These are phyloP conservation scores for Oligophagozyma castellii DNA, from an alignment of 1,139 yeast genomes.

Conservation along the genomic window DNA sequence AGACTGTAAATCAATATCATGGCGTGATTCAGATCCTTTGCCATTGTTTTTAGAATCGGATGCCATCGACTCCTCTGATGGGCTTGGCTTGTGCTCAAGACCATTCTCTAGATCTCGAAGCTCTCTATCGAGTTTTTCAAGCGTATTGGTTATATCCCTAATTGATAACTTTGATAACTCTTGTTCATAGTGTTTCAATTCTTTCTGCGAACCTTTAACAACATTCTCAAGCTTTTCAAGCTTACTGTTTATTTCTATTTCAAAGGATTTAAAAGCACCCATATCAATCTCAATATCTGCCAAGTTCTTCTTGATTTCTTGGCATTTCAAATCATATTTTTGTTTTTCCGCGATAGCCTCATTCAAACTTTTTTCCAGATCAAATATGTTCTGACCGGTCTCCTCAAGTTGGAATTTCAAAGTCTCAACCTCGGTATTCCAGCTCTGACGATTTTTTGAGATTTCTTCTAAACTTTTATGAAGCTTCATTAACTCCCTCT, in stretches of 20 bases:
- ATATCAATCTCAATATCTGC: constrained; percentile 41
- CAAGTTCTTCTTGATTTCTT: constrained; percentile 30
- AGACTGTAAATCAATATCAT: constrained; percentile 3
- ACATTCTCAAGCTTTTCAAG: constrained; percentile 42
- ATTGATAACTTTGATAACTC: constrained; percentile 31
- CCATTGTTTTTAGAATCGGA: not conserved
- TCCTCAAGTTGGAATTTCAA: constrained; percentile 26
- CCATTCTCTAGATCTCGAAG: constrained; percentile 2
- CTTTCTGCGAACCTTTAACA: constrained; percentile 31
- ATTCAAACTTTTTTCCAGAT: not conserved
- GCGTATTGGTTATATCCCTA: constrained; percentile 33
- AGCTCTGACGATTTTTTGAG: constrained; percentile 26
- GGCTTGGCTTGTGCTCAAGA: constrained; percentile 8
- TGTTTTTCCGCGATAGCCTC: constrained; percentile 17
- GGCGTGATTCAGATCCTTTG: not conserved
- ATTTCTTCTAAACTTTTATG: constrained; percentile 46
- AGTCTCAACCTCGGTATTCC: constrained; percentile 26
- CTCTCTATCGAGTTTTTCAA: constrained; percentile 8
- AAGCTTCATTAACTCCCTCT: constrained; percentile 50
- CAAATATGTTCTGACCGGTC: constrained; percentile 4
- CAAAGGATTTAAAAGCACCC: constrained; percentile 51
- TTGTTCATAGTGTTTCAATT: constrained; percentile 28
- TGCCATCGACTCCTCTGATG: constrained; percentile 6
- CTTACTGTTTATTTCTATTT: constrained; percentile 52
- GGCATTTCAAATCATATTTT: constrained; percentile 16